Conservation (phyloP, 2,329 filamentous ascomycete genomes). For the Colletotrichum sp. region DNA sequence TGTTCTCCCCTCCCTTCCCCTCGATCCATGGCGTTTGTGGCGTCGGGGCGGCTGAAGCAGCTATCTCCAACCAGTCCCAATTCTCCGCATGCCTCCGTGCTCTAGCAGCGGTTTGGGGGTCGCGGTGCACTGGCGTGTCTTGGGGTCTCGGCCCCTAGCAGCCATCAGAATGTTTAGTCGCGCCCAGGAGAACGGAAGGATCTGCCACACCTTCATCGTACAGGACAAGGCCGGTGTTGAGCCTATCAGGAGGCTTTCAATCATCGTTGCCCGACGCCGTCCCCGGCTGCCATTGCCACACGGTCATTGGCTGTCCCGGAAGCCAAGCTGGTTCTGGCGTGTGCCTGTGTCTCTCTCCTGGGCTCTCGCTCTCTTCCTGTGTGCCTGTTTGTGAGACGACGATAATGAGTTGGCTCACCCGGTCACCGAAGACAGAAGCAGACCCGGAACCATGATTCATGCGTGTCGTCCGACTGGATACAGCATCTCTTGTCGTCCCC, state of each 20-base stretch:
- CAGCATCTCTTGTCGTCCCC: not conserved
- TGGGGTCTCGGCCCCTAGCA: constrained; percentile 12
- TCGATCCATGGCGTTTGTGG: constrained; percentile 6
- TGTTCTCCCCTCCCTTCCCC: not conserved
- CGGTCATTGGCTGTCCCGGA: not conserved
- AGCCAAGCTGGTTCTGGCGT: not conserved
- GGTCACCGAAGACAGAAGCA: not conserved
- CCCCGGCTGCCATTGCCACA: not conserved
- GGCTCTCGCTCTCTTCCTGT: not conserved
- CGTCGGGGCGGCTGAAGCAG: constrained; percentile 13
- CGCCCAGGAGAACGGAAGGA: constrained; percentile 8
- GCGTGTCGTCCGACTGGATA: not conserved
- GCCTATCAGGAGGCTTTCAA: constrained; percentile 9
- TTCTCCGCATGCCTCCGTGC: not conserved
- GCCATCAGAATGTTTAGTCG: not conserved
- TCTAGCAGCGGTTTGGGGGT: not conserved
- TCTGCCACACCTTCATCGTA: constrained; percentile 6
- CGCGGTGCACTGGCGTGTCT: constrained; percentile 3
- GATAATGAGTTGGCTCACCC: not conserved
- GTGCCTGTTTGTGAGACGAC: not conserved
- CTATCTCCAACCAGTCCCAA: constrained; percentile 14
- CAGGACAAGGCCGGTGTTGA: not conserved
- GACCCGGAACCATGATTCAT: constrained; percentile 8
- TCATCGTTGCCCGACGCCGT: not conserved
- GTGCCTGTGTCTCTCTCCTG: not conserved